Conservation (phyloP, 495 filamentous ascomycete genomes). For the Talaromyces borbonicus region DNA sequence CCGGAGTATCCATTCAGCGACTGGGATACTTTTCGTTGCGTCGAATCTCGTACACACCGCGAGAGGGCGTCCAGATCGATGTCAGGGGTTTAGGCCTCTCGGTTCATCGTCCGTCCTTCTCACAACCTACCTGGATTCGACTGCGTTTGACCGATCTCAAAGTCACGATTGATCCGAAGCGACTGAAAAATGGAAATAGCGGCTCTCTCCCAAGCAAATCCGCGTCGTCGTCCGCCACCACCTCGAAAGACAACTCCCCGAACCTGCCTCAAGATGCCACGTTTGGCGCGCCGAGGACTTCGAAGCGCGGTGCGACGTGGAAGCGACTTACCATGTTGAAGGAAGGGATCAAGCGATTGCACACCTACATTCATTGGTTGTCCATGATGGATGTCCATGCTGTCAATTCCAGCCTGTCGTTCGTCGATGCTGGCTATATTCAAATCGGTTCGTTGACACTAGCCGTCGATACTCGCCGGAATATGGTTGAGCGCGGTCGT, state of each 20-base stretch:
- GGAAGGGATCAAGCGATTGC: conserved; percentile 74
- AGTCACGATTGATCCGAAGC: conserved; percentile 68
- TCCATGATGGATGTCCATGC: conserved; percentile 85
- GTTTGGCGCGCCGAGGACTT: conserved; percentile 14
- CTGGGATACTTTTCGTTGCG: conserved; percentile 86
- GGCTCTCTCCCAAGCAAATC: conserved; percentile 15
- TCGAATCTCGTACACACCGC: conserved; percentile 77
- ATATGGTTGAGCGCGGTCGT: conserved; percentile 82
- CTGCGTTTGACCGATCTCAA: conserved; percentile 74
- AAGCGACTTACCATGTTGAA: conserved; percentile 62
- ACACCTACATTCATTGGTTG: conserved; percentile 81
- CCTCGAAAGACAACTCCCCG: conserved; percentile 14
- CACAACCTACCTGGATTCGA: conserved; percentile 94
- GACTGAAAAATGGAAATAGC: conserved; percentile 39
- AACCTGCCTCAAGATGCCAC: conserved; percentile 10
- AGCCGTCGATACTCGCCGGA: conserved; percentile 79
- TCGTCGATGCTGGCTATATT: conserved; percentile 71
- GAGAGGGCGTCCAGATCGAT: conserved; percentile 80
- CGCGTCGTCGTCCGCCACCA: conserved; percentile 15
- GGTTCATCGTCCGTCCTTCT: conserved; percentile 86
- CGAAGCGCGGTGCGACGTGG: conserved; percentile 63
- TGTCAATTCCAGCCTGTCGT: conserved; percentile 60
- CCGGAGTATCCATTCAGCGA: conserved; percentile 91
- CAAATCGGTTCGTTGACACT: conserved; percentile 78
- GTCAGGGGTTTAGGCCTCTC: conserved; percentile 80